Conservation (phyloP, 495 filamentous ascomycete genomes). For the Saxophila tyrrhenica region DNA sequence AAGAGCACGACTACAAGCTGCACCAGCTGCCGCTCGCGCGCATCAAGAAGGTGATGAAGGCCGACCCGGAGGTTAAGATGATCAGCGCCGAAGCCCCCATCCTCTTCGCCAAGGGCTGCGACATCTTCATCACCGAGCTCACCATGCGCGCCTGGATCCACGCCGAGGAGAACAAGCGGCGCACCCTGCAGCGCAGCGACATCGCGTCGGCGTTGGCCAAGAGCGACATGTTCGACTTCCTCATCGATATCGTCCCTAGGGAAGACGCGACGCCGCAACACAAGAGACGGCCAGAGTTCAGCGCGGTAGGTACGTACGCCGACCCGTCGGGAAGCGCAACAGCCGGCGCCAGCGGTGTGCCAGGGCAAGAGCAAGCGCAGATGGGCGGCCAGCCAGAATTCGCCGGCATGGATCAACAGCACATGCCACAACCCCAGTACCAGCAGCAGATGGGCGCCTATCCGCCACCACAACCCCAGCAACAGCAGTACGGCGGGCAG, state of each 20-base stretch:
- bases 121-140: slow-evolving; percentile 98
- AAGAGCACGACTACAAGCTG: slow-evolving; percentile 95
- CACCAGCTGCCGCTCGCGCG: slow-evolving; percentile 91
- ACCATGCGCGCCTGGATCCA: slow-evolving; percentile 99
- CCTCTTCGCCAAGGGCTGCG: slow-evolving; percentile 95
- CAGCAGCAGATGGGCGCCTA: slow-evolving; percentile 75
- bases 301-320: slow-evolving; percentile 33
- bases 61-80: slow-evolving; percentile 98
- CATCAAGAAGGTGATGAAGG: slow-evolving; percentile 99
- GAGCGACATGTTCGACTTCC: slow-evolving; percentile 99
- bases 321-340: slow-evolving; percentile 6
- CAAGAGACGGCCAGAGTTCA: slow-evolving; percentile 57
- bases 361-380: slow-evolving; percentile 48
- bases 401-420: slow-evolving; percentile 15
- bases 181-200: slow-evolving; percentile 88
- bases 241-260: slow-evolving; percentile 95
- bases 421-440: slow-evolving; percentile 40
- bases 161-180: slow-evolving; percentile 95
- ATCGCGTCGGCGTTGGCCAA: slow-evolving; percentile 92
- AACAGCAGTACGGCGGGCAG: slow-evolving; percentile 8
- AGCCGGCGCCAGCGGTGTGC: slow-evolving; percentile 18
- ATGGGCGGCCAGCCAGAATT: slow-evolving; percentile 48
- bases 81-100: slow-evolving; percentile 97
- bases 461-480: slow-evolving; percentile 50
- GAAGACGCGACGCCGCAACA: slow-evolving; percentile 80